Conservation (phyloP, 768 basidiomycete species). For the Boletus rubroflammeus region DNA sequence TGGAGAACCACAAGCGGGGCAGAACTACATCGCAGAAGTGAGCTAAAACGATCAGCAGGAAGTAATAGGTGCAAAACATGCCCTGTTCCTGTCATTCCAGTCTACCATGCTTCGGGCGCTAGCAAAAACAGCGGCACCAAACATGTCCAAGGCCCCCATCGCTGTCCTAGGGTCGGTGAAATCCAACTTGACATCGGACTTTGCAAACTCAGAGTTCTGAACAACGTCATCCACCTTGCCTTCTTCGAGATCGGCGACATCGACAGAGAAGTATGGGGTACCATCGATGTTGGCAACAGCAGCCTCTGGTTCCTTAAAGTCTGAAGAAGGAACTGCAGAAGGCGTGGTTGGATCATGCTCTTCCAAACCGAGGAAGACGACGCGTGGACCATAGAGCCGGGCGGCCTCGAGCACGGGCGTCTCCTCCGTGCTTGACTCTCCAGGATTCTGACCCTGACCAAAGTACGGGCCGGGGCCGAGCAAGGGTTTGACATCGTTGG, state of each 20-base stretch:
- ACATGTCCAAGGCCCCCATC: constrained; percentile 52
- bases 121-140: constrained; percentile 75
- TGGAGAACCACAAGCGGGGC: constrained; percentile 79
- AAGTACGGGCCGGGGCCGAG: constrained; percentile 70
- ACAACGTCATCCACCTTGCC: constrained; percentile 41
- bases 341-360: constrained; percentile 47
- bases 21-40: constrained; percentile 55
- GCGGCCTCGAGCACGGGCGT: constrained; percentile 46
- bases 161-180: constrained; percentile 67
- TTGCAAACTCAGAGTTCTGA: constrained; percentile 34
- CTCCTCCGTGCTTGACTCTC: constrained; percentile 25
- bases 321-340: constrained; percentile 59
- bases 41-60: neutral
- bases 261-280: constrained; percentile 82
- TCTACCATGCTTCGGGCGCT: constrained; percentile 79
- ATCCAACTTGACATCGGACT: constrained; percentile 39
- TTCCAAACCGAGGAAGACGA: constrained; percentile 80
- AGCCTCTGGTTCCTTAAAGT: constrained; percentile 53
- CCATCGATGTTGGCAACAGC: constrained; percentile 65
- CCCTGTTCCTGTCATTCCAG: constrained; percentile 92
- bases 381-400: constrained; percentile 52
- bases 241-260: constrained; percentile 55
- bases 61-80: constrained; percentile 21
- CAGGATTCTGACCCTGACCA: constrained; percentile 57
- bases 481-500: constrained; percentile 56